phyloP scores from a whole-genome alignment of 1,284 basidiomycete genomes.

The Tilletia setariae region DNA sequence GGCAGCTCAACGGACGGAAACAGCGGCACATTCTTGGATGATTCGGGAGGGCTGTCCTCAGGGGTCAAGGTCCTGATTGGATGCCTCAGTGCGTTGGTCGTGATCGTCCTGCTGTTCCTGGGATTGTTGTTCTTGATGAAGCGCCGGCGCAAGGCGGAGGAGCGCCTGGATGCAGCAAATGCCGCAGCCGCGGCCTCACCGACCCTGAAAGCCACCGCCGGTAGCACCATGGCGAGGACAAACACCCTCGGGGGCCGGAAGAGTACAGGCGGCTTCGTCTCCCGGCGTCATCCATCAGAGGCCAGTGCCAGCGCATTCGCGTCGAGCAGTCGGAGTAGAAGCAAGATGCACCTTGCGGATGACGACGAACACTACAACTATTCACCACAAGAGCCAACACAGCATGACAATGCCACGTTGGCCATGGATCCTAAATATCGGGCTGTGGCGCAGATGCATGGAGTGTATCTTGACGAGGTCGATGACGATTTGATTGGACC shows the following conservation, averaged over 20 bases:
- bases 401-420: background rate
- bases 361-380: background rate
- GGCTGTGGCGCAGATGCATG: constrained; percentile 4
- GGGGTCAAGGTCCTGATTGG: constrained; percentile 44
- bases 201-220: background rate
- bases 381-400: background rate
- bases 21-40: constrained; percentile 16
- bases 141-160: constrained; percentile 13
- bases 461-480: constrained; percentile 9
- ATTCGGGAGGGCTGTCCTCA: constrained; percentile 13
- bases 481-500: background rate
- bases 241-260: constrained; percentile 1
- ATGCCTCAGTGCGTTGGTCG: constrained; percentile 37
- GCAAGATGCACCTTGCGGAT: constrained; percentile 3
- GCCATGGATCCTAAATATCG: constrained; percentile 14
- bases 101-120: constrained; percentile 36
- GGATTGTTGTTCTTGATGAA: constrained; percentile 22
- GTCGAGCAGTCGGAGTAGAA: background rate
- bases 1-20: constrained; percentile 26
- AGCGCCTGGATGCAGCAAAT: background rate
- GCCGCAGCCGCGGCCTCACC: background rate
- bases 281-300: constrained; percentile 6
- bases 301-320: constrained; percentile 11
- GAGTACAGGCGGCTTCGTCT: constrained; percentile 1
- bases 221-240: background rate